Evolutionary conservation across 2,329 filamentous ascomycete genomes (phyloP), one percentile per base, ranked within the genome.

Genomic region (Fusarium staphyleae): DNA sequence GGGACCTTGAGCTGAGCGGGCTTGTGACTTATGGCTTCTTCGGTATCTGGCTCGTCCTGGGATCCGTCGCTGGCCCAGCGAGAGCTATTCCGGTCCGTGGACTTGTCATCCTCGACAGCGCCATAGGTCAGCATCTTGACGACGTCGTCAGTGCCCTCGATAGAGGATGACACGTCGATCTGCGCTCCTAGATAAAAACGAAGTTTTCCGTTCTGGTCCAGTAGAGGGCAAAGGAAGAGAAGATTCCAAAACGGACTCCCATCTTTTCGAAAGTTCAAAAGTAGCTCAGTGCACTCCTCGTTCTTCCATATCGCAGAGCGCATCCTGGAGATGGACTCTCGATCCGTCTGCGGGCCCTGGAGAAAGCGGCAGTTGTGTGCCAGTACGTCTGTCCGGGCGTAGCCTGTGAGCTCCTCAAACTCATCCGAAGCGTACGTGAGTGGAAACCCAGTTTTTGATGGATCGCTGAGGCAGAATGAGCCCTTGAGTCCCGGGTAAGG

Each of bases 381-480:
- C 1, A 84, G 73, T 29, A 81, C 75, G 29, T 83, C 80, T 10
- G 63, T 67, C 26, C 78, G 70, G 1, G 68, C 53, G 54, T 81
- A 82, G 5, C 81, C 81, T 1, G 80, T 82, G 4, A 83, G 67
- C n/a, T 73, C 69, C 40, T 80, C 71, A 52, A 83, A 84, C 1
- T 79, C 78, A 49, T 83, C 79, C 0, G 80, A 81, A 3, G 76
- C 77, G 50, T 70, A 79, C 0, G 75, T 55, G 32, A 83, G 78
- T 0, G 81, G 79, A 52, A 82, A 82, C 42, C 83, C 79, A 0
- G 75, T 72, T 35, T 74, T 72, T 4, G 70, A 63, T 0, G 81
- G 80, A 60, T 86, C 79, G 1, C 80, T 84, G 13, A 87, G 66
- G 49, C 82, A 83, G 58, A 87, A 86, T 16, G 82, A 82, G 41